These are phyloP conservation scores for Botrytis sinoallii DNA, from an alignment of 2,329 filamentous ascomycete genomes.

Conservation along the genomic window DNA sequence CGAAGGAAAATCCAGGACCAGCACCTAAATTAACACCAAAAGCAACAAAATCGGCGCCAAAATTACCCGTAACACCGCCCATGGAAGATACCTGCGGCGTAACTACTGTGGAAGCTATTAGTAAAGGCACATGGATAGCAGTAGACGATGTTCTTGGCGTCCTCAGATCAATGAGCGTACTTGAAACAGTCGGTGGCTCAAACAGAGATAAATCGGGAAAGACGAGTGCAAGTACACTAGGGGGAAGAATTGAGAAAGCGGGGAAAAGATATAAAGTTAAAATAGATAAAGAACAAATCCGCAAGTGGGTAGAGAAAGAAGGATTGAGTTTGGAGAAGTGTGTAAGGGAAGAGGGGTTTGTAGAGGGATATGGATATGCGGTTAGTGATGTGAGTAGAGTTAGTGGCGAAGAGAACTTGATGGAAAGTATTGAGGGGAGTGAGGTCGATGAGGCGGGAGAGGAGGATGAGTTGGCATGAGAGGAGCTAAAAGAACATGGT, in stretches of 20 bases:
- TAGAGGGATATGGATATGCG: constrained; percentile 59
- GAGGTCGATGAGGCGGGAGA: constrained; percentile 29
- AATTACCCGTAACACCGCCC: neutral
- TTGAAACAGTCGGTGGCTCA: constrained; percentile 52
- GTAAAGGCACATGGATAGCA: constrained; percentile 76
- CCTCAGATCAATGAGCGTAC: constrained; percentile 75
- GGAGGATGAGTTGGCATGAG: neutral
- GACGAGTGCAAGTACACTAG: constrained; percentile 29
- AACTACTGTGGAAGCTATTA: constrained; percentile 60
- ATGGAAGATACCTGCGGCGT: neutral
- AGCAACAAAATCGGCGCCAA: neutral
- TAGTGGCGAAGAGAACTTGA: neutral
- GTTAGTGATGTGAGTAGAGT: constrained; percentile 31
- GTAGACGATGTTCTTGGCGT: constrained; percentile 78
- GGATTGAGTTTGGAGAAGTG: constrained; percentile 67
- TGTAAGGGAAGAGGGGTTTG: constrained; percentile 73
- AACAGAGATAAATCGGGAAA: constrained; percentile 40
- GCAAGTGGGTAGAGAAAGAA: constrained; percentile 64
- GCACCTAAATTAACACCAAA: neutral
- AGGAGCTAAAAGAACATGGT: no score
- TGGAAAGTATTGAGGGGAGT: constrained; percentile 7
- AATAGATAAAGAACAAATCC: constrained; percentile 52
- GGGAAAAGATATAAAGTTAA: constrained; percentile 45
- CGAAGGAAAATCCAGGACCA: neutral
- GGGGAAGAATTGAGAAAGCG: constrained; percentile 38